Conservation (phyloP, 2,329 filamentous ascomycete genomes). For the Myrmaecium sp. region DNA sequence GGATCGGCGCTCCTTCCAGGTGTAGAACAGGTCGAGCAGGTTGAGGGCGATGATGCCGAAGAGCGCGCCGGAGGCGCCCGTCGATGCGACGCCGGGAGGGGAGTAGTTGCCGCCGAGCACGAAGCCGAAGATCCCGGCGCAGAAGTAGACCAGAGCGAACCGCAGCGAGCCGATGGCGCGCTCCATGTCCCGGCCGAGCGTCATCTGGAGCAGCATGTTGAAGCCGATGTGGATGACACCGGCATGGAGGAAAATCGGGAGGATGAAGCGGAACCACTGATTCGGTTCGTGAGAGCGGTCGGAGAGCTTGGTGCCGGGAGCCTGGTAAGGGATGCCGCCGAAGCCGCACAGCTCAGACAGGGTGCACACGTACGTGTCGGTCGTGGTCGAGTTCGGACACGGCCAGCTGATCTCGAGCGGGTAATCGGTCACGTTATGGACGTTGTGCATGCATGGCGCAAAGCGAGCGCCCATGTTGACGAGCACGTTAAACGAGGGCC, state of each 20-base stretch:
- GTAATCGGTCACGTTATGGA: constrained; percentile 44
- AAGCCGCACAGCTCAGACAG: constrained; percentile 77
- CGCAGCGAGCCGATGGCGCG: constrained; percentile 72
- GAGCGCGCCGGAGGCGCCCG: constrained; percentile 70
- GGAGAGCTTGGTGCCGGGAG: constrained; percentile 30
- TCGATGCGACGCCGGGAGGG: constrained; percentile 57
- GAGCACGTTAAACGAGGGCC: constrained; percentile 72
- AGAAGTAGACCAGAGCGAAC: constrained; percentile 79
- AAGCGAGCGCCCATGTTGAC: constrained; percentile 96
- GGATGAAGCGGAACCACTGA: constrained; percentile 95
- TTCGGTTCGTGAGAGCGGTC: constrained; percentile 52
- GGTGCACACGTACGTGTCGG: constrained; percentile 43
- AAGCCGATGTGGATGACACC: constrained; percentile 90
- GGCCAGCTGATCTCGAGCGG: constrained; percentile 42
- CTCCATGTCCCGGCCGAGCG: constrained; percentile 85
- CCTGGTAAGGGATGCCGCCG: constrained; percentile 52
- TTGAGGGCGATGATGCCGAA: constrained; percentile 85
- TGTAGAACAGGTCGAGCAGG: constrained; percentile 81
- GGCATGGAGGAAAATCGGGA: constrained; percentile 88
- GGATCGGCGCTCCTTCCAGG: constrained; percentile 62
- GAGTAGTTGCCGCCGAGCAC: constrained; percentile 91
- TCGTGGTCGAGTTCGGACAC: constrained; percentile 64
- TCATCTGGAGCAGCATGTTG: constrained; percentile 84
- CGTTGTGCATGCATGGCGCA: constrained; percentile 85
- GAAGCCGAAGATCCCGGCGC: constrained; percentile 86